Conservation (phyloP, 352 stramenopile species). For the Pythium periplocum region DNA sequence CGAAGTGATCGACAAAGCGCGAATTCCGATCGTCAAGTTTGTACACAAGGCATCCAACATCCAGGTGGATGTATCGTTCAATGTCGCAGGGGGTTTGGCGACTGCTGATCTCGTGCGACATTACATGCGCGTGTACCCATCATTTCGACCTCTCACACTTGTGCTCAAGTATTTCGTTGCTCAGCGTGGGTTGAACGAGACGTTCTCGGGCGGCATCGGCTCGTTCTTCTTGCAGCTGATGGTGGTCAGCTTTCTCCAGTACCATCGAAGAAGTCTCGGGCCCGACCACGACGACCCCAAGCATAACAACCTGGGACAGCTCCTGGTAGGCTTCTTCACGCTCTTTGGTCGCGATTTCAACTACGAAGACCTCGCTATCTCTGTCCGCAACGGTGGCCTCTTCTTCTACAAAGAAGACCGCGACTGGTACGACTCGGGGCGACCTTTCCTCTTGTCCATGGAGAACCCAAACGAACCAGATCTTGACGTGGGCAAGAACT, state of each 20-base stretch:
- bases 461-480: constrained; percentile 93
- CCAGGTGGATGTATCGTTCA: constrained; percentile 93
- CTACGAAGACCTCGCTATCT: constrained; percentile 90
- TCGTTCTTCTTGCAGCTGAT: constrained; percentile 94
- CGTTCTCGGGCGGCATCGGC: constrained; percentile 91
- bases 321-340: constrained; percentile 95
- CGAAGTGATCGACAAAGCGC: constrained; percentile 93
- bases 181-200: constrained; percentile 92
- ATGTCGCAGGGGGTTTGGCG: constrained; percentile 70
- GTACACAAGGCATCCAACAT: constrained; percentile 86
- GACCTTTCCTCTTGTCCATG: constrained; percentile 87
- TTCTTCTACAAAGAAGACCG: constrained; percentile 92
- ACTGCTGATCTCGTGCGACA: constrained; percentile 87
- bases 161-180: constrained; percentile 96
- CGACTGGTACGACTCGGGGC: constrained; percentile 56
- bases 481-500: constrained; percentile 90
- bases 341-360: constrained; percentile 94
- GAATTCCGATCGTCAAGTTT: constrained; percentile 96
- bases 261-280: constrained; percentile 59
- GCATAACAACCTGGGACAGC: constrained; percentile 87
- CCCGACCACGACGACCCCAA: constrained; percentile 52
- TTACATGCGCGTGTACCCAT: constrained; percentile 90
- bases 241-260: constrained; percentile 94
- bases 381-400: constrained; percentile 87
- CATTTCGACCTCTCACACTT: constrained; percentile 90